Percentiles rank a stretch among this genome's conserved stretches.
Conservation (phyloP, 768 basidiomycete species). For the Rubroboletus pulcherrimus region DNA sequence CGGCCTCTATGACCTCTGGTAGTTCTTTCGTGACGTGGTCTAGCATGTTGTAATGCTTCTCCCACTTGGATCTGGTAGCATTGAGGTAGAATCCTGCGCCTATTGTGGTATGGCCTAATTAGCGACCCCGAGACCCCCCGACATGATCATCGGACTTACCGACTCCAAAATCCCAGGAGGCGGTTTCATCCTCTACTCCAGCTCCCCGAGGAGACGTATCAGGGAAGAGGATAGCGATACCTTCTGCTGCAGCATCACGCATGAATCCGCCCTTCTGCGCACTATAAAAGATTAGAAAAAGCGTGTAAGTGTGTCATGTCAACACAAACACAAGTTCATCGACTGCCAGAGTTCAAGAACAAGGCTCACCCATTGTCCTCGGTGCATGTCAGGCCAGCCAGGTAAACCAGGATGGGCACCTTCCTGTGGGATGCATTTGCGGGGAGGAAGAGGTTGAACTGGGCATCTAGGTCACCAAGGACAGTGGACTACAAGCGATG, state of each 20-base stretch:
- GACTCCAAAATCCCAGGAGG: constrained; percentile 88
- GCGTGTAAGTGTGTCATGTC: neutral
- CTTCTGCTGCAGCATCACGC: constrained; percentile 76
- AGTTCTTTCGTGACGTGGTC: constrained; percentile 82
- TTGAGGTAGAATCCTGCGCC: constrained; percentile 95
- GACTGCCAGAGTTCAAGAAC: neutral
- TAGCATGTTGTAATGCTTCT: constrained; percentile 85
- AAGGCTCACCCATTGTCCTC: constrained; percentile 83
- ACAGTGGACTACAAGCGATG: constrained; percentile 52
- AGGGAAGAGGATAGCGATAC: constrained; percentile 85
- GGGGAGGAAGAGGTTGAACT: constrained; percentile 91
- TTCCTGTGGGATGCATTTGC: constrained; percentile 49
- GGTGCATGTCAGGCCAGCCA: constrained; percentile 85
- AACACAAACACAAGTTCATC: neutral
- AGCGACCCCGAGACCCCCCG: neutral
- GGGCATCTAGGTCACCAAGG: constrained; percentile 64
- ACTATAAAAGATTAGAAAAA: constrained; percentile 35
- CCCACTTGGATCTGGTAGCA: constrained; percentile 72
- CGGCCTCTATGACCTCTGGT: constrained; percentile 69
- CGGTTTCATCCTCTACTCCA: constrained; percentile 74
- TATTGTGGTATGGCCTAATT: constrained; percentile 13
- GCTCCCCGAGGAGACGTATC: constrained; percentile 96
- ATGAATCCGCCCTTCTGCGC: constrained; percentile 94
- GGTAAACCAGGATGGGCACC: constrained; percentile 76
- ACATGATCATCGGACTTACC: constrained; percentile 38